Evolutionary conservation across 345 rosid genomes (phyloP), one percentile per base, ranked within the genome.

Genomic region (Citrus inodora): DNA sequence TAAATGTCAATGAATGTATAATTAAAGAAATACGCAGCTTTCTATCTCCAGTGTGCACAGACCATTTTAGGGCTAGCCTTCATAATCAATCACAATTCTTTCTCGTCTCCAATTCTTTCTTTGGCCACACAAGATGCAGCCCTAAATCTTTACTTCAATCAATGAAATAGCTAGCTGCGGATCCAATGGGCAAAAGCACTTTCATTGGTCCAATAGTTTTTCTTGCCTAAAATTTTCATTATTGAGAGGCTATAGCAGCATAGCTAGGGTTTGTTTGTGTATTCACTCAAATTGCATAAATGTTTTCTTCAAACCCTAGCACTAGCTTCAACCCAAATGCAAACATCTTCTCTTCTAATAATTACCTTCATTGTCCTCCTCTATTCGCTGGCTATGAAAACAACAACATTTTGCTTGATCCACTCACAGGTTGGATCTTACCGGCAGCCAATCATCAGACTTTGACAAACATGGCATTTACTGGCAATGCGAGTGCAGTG

Each of bases 271-370:
- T 46, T 46, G 16, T 46, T 11, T 46, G 51, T 59, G 78, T 63
- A 62, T 65, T 28, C 78, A 46, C n/a, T 64, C 70, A 30, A 59
- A 46, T 79, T 46, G 27, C 73, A 32, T 24, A 75, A 37, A 87
- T 85, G 88, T 83, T 83, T 69, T 72, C 82, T 75, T 74, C 77
- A 75, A 74, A 65, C 42, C 69, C 28, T 46, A 27, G 16, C 46
- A 24, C 17, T 11, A 3, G 51, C 17, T 46, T 76, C 71, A 74
- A 60, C 79, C 67, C 78, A 42, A 74, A 70, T 63, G 24, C 78
- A 3, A 71, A 72, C 33, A 32, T 73, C 38, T 58, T 73, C 9
- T 70, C 88, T 13, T 64, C 85, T 32, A 70, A 79, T 64, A 67
- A 7, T 46, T 46, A 46, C 46, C 40, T 53, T 27, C 66, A 48